Evolutionary conservation across 495 filamentous ascomycete species (phyloP).

Genomic region (Trichoderma gamsii): DNA sequence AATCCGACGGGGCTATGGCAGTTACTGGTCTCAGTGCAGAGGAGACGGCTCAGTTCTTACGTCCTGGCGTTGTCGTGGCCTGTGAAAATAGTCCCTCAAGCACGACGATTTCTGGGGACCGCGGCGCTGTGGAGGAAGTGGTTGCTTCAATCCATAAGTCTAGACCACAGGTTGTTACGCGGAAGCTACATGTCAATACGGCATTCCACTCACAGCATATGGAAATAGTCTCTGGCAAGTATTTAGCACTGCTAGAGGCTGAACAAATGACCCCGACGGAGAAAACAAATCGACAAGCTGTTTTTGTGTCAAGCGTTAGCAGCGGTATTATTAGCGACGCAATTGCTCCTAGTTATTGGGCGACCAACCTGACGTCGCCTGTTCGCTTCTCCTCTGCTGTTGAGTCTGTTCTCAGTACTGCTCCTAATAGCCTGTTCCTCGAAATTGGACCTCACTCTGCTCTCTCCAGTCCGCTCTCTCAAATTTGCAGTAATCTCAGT

Average conservation of each 20-base stretch:
- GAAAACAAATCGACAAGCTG: not conserved
- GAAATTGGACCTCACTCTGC: slow-evolving; percentile 46
- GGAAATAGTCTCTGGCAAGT: slow-evolving; percentile 22
- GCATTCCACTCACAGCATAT: slow-evolving; percentile 49
- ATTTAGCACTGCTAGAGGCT: slow-evolving; percentile 12
- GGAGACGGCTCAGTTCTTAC: slow-evolving; percentile 22
- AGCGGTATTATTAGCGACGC: slow-evolving; percentile 27
- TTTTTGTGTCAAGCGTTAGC: slow-evolving; percentile 26
- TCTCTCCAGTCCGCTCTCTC: slow-evolving; percentile 21
- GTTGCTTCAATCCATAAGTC: not conserved
- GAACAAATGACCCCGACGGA: not conserved
- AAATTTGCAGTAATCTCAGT: not conserved
- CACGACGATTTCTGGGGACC: slow-evolving; percentile 46
- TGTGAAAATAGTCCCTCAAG: slow-evolving; percentile 33
- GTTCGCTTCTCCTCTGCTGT: slow-evolving; percentile 34
- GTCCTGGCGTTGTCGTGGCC: slow-evolving; percentile 21
- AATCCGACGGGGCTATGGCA: slow-evolving; percentile 29
- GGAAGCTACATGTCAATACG: slow-evolving; percentile 33
- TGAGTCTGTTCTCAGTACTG: slow-evolving; percentile 19
- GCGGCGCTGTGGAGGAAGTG: slow-evolving; percentile 8
- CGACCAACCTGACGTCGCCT: slow-evolving; percentile 27
- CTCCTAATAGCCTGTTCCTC: slow-evolving; percentile 27
- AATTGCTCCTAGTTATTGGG: slow-evolving; percentile 23
- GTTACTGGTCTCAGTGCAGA: slow-evolving; percentile 26
- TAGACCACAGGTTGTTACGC: not conserved